phyloP scores from a whole-genome alignment of 257 asterid species.

The Fraxinus quadrangulata region DNA sequence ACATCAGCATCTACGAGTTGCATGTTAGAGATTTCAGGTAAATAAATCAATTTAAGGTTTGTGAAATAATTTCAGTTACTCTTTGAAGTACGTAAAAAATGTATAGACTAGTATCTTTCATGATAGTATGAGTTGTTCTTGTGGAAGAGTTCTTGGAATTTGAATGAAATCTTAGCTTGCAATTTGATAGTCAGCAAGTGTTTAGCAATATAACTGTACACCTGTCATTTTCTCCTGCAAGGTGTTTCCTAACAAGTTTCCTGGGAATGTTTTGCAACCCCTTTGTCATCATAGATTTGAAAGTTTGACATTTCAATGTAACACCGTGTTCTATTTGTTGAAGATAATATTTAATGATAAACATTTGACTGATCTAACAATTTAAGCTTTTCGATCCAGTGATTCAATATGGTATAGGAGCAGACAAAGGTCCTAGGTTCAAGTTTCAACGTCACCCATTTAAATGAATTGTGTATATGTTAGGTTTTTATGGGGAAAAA shows the following conservation, averaged over 20 bases:
- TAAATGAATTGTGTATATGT: no score
- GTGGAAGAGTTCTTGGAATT: neutral
- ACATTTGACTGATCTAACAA: no score
- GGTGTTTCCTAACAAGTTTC: neutral
- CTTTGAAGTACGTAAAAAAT: constrained; percentile 8
- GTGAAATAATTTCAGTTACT: constrained; percentile 17
- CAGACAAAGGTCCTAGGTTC: no score
- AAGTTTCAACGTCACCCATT: no score
- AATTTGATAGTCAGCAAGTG: constrained; percentile 4
- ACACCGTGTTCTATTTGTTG: neutral
- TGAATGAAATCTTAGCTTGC: constrained; percentile 13
- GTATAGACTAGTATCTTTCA: neutral
- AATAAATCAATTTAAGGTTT: constrained; percentile 19
- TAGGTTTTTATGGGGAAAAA: no score
- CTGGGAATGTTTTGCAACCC: constrained; percentile 4
- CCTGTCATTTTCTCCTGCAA: constrained; percentile 13
- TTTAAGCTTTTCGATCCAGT: no score
- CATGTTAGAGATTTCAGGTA: constrained; percentile 98
- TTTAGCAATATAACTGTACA: constrained; percentile 3
- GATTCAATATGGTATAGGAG: no score
- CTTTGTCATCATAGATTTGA: neutral
- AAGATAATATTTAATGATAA: no score
- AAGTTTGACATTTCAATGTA: neutral
- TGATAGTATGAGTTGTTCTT: constrained; percentile 13
- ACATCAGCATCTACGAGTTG: constrained; percentile 87